Conservation (phyloP, 495 filamentous ascomycete genomes). For the Echria macrotheca region DNA sequence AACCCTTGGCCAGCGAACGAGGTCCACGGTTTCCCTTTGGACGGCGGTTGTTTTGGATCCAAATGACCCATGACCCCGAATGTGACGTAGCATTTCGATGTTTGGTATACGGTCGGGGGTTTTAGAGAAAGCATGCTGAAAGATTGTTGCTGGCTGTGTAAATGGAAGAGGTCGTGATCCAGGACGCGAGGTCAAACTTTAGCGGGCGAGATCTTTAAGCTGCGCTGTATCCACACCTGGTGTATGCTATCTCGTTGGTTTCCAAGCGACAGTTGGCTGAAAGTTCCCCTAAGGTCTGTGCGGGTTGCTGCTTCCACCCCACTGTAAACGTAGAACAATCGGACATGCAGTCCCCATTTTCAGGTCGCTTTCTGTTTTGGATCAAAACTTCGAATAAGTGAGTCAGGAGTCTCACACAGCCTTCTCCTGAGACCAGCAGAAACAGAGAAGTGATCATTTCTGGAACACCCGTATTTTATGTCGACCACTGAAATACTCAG, state of each 20-base stretch:
- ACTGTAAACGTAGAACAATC: conserved; percentile 7
- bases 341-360: no score
- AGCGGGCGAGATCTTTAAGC: background rate
- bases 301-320: conserved; percentile 7
- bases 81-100: conserved; percentile 71
- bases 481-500: no score
- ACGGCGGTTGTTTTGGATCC: conserved; percentile 63
- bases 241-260: conserved; percentile 6
- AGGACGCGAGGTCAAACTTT: background rate
- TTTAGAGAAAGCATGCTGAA: no score
- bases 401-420: background rate
- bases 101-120: conserved; percentile 49
- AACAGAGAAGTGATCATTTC: no score
- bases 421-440: no score
- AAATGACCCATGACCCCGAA: conserved; percentile 59
- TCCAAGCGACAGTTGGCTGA: background rate
- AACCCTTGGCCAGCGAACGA: conserved; percentile 63
- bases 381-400: conserved; percentile 3
- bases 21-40: conserved; percentile 68
- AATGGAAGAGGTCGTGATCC: no score
- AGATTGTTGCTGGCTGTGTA: no score
- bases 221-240: background rate
- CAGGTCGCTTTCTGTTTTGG: conserved; percentile 1
- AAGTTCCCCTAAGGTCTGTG: no score
- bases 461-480: no score